phyloP scores from a whole-genome alignment of 164 flowering plant species.

The Echeveria elegans region DNA sequence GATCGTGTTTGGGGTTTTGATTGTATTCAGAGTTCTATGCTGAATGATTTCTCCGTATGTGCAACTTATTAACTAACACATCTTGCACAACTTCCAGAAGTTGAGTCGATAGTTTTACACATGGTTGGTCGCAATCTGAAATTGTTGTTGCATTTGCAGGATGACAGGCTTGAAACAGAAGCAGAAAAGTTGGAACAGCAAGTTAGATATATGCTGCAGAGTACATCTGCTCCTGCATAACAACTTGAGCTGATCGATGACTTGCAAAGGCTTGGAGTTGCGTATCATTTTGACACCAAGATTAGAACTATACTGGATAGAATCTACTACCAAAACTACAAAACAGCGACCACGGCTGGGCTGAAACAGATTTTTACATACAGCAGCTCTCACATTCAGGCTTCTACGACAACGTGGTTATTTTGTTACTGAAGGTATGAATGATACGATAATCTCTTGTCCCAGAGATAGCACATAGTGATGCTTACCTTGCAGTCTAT shows the following conservation, averaged over 20 bases:
- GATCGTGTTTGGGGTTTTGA: neutral
- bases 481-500: too few relatives aligned
- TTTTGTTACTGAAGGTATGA: constrained; percentile 23
- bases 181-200: neutral
- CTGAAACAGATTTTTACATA: constrained; percentile 13
- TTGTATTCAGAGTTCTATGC: neutral
- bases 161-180: neutral
- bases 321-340: neutral
- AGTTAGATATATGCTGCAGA: neutral
- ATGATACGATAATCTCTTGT: too few relatives aligned
- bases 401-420: constrained; percentile 26
- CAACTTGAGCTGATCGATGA: constrained; percentile 22
- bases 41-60: neutral
- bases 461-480: neutral
- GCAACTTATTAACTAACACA: neutral
- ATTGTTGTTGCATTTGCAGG: neutral
- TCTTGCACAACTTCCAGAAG: neutral
- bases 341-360: neutral
- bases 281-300: constrained; percentile 25
- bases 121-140: neutral
- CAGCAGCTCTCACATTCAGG: constrained; percentile 23
- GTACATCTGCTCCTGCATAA: neutral
- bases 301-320: constrained; percentile 12
- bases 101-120: neutral
- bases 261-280: constrained; percentile 29